Evolutionary conservation across 1,284 basidiomycete species (phyloP).

Genomic region (Mycosarcoma mackinlayi): DNA sequence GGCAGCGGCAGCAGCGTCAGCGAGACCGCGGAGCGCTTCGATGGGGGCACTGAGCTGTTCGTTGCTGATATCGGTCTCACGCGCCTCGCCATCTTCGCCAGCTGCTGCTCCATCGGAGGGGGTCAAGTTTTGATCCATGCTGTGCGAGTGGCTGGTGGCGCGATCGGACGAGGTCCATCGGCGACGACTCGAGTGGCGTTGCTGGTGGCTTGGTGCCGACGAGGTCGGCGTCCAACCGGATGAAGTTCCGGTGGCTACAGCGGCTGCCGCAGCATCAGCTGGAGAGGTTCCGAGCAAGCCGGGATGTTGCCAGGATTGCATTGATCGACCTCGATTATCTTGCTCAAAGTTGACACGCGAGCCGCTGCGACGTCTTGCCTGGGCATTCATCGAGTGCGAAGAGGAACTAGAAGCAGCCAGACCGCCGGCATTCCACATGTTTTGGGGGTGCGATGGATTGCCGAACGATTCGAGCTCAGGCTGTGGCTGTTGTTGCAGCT

Average conservation of each 20-base stretch:
- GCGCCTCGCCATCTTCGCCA: slow-evolving; percentile 18
- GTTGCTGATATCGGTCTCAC: slow-evolving; percentile 50
- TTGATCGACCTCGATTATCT: slow-evolving; percentile 12
- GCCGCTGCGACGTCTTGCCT: slow-evolving; percentile 3
- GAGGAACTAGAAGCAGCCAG: slow-evolving; percentile 14
- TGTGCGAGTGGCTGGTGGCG: slow-evolving; percentile 24
- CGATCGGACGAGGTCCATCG: slow-evolving; percentile 38
- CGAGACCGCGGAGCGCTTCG: slow-evolving; percentile 88
- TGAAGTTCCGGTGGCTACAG: slow-evolving; percentile 2
- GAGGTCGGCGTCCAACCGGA: slow-evolving; percentile 30
- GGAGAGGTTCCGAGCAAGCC: slow-evolving; percentile 12
- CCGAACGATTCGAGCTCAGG: slow-evolving; percentile 14
- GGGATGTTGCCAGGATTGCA: slow-evolving; percentile 18
- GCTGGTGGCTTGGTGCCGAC: slow-evolving; percentile 5
- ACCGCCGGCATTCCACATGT: slow-evolving; percentile 12
- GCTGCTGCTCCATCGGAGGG: slow-evolving; percentile 22
- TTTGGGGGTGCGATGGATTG: neutral
- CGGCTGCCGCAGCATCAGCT: neutral
- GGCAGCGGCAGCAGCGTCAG: slow-evolving; percentile 90
- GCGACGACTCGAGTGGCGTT: slow-evolving; percentile 15
- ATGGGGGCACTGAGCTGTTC: slow-evolving; percentile 78
- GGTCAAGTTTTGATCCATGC: slow-evolving; percentile 21
- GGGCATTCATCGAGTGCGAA: neutral
- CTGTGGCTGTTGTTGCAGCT: slow-evolving; percentile 2
- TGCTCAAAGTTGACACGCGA: slow-evolving; percentile 14